Evolutionary conservation across 1,139 yeast genomes (phyloP).

Genomic region (Suhomyces terraborum): DNA sequence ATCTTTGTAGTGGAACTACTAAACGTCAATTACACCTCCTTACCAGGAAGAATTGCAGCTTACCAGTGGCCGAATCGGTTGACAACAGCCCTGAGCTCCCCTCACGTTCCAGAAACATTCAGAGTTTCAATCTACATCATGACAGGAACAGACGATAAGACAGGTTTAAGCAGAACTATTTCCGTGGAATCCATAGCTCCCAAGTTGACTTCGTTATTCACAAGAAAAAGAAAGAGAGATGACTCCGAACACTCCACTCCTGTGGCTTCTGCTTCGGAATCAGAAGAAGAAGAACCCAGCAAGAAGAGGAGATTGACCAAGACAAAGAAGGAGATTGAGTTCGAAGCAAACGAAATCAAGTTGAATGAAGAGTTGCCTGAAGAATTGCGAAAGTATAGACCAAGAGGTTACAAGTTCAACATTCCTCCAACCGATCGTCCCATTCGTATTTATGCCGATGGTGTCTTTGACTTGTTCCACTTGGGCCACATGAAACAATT

Average conservation of each 20-base stretch:
- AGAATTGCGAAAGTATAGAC: constrained; percentile 67
- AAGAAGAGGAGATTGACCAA: constrained; percentile 18
- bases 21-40: not conserved
- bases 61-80: not conserved
- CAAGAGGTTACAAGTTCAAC: constrained; percentile 69
- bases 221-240: constrained; percentile 34
- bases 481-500: constrained; percentile 96
- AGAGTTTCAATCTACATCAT: not conserved
- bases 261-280: constrained; percentile 16
- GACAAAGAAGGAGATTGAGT: constrained; percentile 38
- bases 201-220: constrained; percentile 40
- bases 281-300: constrained; percentile 19
- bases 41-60: not conserved
- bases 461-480: constrained; percentile 95
- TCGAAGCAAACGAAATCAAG: constrained; percentile 52
- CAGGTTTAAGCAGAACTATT: constrained; percentile 28
- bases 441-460: constrained; percentile 92
- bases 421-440: constrained; percentile 86
- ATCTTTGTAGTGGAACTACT: not conserved
- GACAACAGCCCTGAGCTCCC: not conserved
- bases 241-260: constrained; percentile 17
- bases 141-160: constrained; percentile 9
- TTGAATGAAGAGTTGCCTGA: constrained; percentile 64
- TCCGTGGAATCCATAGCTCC: constrained; percentile 49
- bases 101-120: not conserved